Percentiles rank a stretch among this genome's conserved stretches.
Conservation (phyloP, 352 stramenopile genomes). For the Globisporangium cystogenes region DNA sequence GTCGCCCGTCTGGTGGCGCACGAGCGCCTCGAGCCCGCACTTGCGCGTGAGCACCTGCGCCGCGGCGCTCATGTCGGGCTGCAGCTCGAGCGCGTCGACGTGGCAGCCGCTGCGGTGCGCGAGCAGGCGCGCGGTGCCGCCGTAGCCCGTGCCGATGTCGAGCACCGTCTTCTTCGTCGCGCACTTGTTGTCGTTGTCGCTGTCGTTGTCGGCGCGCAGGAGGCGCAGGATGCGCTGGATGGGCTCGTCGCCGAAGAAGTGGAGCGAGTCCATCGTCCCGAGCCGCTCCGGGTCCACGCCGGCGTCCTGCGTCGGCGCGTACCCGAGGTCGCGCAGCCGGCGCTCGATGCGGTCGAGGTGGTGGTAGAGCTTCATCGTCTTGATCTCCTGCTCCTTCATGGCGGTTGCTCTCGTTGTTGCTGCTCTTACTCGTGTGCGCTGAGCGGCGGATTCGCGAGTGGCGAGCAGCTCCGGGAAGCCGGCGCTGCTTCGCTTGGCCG, state of each 20-base stretch:
- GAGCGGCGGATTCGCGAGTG: background rate
- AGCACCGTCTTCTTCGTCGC: constrained; percentile 36
- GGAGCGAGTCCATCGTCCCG: constrained; percentile 48
- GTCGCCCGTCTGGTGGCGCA: constrained; percentile 59
- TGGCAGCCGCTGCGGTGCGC: constrained; percentile 57
- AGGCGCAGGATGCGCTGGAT: constrained; percentile 43
- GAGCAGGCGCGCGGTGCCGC: constrained; percentile 82
- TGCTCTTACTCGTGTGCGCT: background rate
- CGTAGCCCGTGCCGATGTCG: constrained; percentile 88
- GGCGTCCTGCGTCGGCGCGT: constrained; percentile 10
- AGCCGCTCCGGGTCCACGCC: constrained; percentile 45
- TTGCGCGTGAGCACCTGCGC: constrained; percentile 50
- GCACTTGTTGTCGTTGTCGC: constrained; percentile 1
- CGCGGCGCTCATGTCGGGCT: constrained; percentile 62
- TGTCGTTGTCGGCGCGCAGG: constrained; percentile 13
- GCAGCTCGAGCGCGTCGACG: constrained; percentile 73
- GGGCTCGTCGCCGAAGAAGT: constrained; percentile 62
- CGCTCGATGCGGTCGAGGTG: constrained; percentile 77
- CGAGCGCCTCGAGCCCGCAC: constrained; percentile 36
- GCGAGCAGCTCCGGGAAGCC: background rate
- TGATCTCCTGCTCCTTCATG: constrained; percentile 59
- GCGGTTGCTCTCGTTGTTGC: constrained; percentile 5
- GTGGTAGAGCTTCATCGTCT: constrained; percentile 87
- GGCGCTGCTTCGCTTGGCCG: no score
- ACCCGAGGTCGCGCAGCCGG: constrained; percentile 30